These are phyloP conservation scores for Backusella sp. DNA, from an alignment of 192 early-diverging fungal genomes.

Conservation along the genomic window DNA sequence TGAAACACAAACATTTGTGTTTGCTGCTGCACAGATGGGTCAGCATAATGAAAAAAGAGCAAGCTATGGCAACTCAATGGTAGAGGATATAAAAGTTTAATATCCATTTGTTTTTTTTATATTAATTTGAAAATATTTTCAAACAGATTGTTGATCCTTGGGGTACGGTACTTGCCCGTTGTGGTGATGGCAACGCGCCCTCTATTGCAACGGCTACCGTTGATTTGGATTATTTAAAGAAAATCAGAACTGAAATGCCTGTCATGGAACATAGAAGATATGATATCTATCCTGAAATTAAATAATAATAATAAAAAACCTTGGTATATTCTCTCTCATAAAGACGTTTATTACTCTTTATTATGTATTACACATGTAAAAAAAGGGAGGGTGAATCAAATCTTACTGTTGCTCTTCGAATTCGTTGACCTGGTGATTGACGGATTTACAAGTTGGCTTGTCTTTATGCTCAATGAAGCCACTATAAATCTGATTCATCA, in stretches of 20 bases:
- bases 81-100: not conserved
- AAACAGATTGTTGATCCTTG: constrained; percentile 78
- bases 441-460: not conserved
- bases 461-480: constrained; percentile 21
- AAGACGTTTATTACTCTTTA: not conserved
- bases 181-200: constrained; percentile 52
- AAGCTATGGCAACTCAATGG: constrained; percentile 81
- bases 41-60: constrained; percentile 67
- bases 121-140: no score
- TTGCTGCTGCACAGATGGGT: constrained; percentile 79
- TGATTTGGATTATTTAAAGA: constrained; percentile 58
- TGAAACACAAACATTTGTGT: constrained; percentile 81
- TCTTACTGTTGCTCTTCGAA: not conserved
- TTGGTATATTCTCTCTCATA: not conserved
- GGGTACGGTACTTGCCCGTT: constrained; percentile 71
- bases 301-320: not conserved
- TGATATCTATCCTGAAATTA: constrained; percentile 49
- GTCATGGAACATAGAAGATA: constrained; percentile 66
- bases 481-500: constrained; percentile 39
- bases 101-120: no score
- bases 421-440: not conserved
- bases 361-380: not conserved
- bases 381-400: not conserved
- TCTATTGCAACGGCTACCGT: constrained; percentile 63
- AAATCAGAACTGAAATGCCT: constrained; percentile 71